Conservation (phyloP, 352 stramenopile species). For the Aphanomyces euteiches region DNA sequence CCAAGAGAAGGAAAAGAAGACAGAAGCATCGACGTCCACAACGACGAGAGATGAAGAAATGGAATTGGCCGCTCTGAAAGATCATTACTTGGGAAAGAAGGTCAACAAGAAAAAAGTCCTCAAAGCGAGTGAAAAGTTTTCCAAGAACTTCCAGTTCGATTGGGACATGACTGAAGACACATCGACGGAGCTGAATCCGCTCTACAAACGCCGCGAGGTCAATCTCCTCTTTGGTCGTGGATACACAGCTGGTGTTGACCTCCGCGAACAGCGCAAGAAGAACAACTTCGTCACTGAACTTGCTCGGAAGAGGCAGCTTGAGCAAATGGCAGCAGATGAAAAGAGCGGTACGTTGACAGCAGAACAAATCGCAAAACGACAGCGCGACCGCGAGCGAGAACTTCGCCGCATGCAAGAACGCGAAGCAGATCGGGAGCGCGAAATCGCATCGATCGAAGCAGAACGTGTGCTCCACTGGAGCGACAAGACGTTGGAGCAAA, state of each 20-base stretch:
- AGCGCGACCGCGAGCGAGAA: conserved; percentile 66
- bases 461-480: conserved; percentile 88
- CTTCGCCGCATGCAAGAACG: conserved; percentile 69
- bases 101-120: conserved; percentile 85
- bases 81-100: conserved; percentile 87
- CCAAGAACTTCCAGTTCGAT: conserved; percentile 93
- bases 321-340: conserved; percentile 67
- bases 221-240: conserved; percentile 89
- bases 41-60: conserved; percentile 54
- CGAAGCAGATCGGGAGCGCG: conserved; percentile 53
- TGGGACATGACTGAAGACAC: conserved; percentile 92
- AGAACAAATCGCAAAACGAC: conserved; percentile 53
- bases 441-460: conserved; percentile 69
- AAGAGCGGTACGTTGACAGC: conserved; percentile 54
- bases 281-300: conserved; percentile 87
- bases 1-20: conserved; percentile 4
- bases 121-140: conserved; percentile 91
- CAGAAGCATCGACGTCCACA: conserved; percentile 29
- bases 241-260: conserved; percentile 91
- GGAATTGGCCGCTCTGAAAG: conserved; percentile 75
- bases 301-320: conserved; percentile 80
- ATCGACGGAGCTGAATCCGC: conserved; percentile 83
- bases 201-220: conserved; percentile 89
- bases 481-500: conserved; percentile 91
- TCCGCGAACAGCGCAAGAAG: conserved; percentile 89